Percentiles rank a stretch among this genome's conserved stretches.
Conservation (phyloP, 192 early-diverging fungal genomes). For the Linnemannia exigua region DNA sequence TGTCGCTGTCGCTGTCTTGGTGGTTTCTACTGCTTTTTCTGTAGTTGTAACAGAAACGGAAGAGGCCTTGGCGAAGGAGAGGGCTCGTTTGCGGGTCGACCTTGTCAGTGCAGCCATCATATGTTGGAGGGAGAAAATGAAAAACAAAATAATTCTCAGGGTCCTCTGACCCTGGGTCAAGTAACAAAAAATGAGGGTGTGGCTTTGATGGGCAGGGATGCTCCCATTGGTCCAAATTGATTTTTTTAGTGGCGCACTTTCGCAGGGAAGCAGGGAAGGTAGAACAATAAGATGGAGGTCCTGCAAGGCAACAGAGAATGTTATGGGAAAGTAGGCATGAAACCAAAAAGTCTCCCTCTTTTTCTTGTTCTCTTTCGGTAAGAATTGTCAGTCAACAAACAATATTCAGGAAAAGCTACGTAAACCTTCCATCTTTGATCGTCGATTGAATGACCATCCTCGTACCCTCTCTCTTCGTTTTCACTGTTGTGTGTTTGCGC, state of each 20-base stretch:
- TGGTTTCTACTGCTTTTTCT: neutral
- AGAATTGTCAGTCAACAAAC: no score
- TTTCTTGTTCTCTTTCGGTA: no score
- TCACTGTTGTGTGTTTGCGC: no score
- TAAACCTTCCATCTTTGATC: no score
- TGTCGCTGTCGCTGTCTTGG: neutral
- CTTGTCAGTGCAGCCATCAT: constrained; percentile 41
- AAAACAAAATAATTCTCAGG: neutral
- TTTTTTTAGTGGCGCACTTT: neutral
- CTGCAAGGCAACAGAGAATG: no score
- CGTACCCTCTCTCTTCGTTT: no score
- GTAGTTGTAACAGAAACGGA: neutral
- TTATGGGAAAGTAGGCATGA: no score
- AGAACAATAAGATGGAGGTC: neutral
- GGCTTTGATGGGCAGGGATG: neutral
- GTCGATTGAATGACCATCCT: no score
- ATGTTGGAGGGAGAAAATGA: neutral
- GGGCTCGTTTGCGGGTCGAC: constrained; percentile 39
- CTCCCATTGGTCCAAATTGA: neutral
- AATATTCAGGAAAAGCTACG: no score
- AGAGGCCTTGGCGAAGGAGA: constrained; percentile 9
- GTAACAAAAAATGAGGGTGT: neutral
- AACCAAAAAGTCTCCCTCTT: no score
- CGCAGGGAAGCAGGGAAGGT: neutral
- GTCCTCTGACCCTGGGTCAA: neutral